These are phyloP conservation scores for Saccharomycopsis fibuligera DNA, from an alignment of 805 yeast species.

Conservation along the genomic window DNA sequence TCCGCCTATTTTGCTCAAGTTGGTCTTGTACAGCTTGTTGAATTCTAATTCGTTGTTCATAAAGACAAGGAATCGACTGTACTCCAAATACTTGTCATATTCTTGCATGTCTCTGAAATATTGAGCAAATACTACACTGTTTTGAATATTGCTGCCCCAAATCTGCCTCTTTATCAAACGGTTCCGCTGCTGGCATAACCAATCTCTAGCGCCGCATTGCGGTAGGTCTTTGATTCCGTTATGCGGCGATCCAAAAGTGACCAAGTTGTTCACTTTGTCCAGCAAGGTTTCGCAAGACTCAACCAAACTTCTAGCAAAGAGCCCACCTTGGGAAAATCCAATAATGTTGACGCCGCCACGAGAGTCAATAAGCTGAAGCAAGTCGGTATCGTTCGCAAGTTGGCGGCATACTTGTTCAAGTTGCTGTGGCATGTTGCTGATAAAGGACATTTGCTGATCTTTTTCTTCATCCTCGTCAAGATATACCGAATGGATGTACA, in stretches of 20 bases:
- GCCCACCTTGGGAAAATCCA: constrained; percentile 82
- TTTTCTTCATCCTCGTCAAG: constrained; percentile 41
- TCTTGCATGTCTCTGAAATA: constrained; percentile 55
- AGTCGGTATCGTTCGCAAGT: constrained; percentile 29
- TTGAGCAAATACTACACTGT: constrained; percentile 61
- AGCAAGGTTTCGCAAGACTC: constrained; percentile 48
- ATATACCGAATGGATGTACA: constrained; percentile 46
- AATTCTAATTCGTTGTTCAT: constrained; percentile 52
- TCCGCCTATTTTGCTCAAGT: constrained; percentile 37
- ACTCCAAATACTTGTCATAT: constrained; percentile 46
- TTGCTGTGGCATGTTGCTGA: constrained; percentile 56
- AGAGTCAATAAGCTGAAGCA: background rate
- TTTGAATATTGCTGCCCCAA: constrained; percentile 53
- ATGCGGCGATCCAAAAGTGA: constrained; percentile 81
- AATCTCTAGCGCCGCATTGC: constrained; percentile 65
- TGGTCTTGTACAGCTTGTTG: constrained; percentile 35
- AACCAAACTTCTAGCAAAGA: constrained; percentile 62
- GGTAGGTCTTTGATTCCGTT: constrained; percentile 64
- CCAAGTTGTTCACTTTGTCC: constrained; percentile 43
- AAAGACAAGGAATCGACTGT: constrained; percentile 56
- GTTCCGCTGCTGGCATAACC: constrained; percentile 80
- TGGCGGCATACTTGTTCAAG: constrained; percentile 50
- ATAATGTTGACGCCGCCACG: constrained; percentile 58
- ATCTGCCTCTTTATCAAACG: constrained; percentile 52
- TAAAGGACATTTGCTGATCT: constrained; percentile 50